phyloP scores from a whole-genome alignment of 148 eudicot species.

The Rhododendron vialii region DNA sequence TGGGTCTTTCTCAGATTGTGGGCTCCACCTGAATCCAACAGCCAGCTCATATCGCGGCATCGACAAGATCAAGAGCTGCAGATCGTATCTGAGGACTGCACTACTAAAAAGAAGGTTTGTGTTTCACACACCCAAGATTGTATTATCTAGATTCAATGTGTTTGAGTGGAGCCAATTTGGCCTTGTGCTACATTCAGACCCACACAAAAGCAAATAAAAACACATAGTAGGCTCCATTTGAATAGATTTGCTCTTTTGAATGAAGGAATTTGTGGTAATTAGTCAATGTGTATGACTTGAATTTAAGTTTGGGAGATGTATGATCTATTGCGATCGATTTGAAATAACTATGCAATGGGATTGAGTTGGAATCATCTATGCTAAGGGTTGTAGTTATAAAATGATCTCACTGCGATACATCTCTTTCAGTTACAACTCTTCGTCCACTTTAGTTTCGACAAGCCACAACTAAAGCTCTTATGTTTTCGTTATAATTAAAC shows the following conservation, averaged over 20 bases:
- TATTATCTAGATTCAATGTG: background rate
- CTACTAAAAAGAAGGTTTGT: slow-evolving; percentile 57
- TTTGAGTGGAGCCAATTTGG: background rate
- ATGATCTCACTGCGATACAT: background rate
- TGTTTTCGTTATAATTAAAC: background rate
- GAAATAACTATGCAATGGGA: background rate
- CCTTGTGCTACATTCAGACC: background rate
- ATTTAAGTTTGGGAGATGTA: background rate
- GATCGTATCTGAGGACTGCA: slow-evolving; percentile 66
- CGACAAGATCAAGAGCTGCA: slow-evolving; percentile 65
- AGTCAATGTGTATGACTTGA: background rate
- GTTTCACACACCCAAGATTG: background rate
- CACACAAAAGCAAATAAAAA: background rate
- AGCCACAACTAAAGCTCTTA: background rate
- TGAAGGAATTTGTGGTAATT: background rate
- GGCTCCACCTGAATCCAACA: slow-evolving; percentile 63
- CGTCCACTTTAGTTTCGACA: background rate
- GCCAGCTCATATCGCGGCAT: slow-evolving; percentile 48
- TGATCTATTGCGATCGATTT: background rate
- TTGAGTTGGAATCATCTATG: background rate
- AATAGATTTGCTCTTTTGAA: background rate
- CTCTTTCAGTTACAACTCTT: background rate
- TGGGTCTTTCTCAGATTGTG: slow-evolving; percentile 37
- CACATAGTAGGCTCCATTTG: background rate
- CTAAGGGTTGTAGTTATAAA: background rate